A percentile compares a stretch with the other conserved stretches of the same genome.
These are phyloP conservation scores for Leishmania braziliensis DNA, from an alignment of 208 protist genomes.

Conservation along the genomic window DNA sequence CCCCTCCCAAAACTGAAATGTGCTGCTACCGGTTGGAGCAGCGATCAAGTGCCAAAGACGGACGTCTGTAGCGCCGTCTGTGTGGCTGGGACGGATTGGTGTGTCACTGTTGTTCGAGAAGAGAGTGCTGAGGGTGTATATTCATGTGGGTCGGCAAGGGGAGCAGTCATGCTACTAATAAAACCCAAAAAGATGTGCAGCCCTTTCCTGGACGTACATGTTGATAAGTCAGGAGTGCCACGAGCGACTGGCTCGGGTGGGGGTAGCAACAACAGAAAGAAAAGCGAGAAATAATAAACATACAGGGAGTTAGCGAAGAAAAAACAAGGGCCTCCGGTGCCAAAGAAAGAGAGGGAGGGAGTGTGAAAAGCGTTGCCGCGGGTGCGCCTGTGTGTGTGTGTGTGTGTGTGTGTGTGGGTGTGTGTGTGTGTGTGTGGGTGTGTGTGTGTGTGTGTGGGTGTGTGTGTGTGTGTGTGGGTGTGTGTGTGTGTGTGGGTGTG, in stretches of 20 bases:
- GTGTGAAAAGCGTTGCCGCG: neutral
- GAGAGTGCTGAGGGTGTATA: neutral
- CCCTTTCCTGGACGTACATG: neutral
- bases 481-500: too few relatives aligned
- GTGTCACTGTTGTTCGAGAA: neutral
- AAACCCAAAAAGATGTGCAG: neutral
- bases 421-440: too few relatives aligned
- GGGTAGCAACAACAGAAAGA: neutral
- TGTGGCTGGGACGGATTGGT: too few relatives aligned
- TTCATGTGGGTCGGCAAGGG: neutral
- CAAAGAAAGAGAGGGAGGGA: neutral
- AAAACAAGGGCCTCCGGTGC: too few relatives aligned
- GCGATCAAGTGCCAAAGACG: neutral
- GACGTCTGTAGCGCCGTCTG: neutral
- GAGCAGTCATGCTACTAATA: neutral
- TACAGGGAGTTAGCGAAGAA: neutral
- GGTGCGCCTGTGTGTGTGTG: neutral
- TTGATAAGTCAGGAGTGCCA: neutral
- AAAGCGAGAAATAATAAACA: conserved; percentile 2
- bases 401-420: too few relatives aligned
- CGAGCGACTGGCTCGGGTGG: neutral
- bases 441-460: too few relatives aligned
- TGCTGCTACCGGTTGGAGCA: neutral
- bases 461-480: too few relatives aligned
- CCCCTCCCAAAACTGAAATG: neutral